A percentile compares a stretch with the other conserved stretches of the same genome.
These are phyloP conservation scores for Letharia columbiana DNA, from an alignment of 495 filamentous ascomycete genomes.

Conservation along the genomic window DNA sequence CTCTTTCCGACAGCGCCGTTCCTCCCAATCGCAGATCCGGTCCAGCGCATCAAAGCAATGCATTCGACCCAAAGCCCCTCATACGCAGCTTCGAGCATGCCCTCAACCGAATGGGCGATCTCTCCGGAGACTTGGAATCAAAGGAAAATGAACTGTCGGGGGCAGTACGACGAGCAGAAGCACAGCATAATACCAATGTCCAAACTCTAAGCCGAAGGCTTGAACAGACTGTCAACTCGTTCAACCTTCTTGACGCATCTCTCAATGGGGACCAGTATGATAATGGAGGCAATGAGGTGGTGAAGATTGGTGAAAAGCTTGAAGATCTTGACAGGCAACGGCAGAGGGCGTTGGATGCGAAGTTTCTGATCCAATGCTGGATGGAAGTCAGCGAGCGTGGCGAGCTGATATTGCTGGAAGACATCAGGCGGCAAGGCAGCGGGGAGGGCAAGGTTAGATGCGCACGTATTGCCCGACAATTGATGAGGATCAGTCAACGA, in stretches of 20 bases:
- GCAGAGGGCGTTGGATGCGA: constrained; percentile 81
- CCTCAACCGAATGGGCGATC: constrained; percentile 62
- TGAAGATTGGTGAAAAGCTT: constrained; percentile 88
- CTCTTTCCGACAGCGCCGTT: constrained; percentile 75
- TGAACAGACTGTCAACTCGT: constrained; percentile 80
- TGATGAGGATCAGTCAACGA: constrained; percentile 79
- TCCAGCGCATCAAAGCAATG: constrained; percentile 45
- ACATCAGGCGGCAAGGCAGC: constrained; percentile 66
- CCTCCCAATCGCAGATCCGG: constrained; percentile 67
- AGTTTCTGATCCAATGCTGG: constrained; percentile 94
- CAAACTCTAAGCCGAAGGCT: constrained; percentile 78
- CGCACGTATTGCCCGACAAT: constrained; percentile 79
- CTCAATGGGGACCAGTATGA: constrained; percentile 55
- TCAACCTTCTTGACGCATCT: constrained; percentile 77
- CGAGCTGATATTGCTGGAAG: constrained; percentile 69
- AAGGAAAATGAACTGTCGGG: constrained; percentile 84
- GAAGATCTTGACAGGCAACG: constrained; percentile 92
- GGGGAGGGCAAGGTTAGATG: constrained; percentile 82
- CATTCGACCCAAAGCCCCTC: constrained; percentile 95
- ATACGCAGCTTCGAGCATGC: constrained; percentile 93
- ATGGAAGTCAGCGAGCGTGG: constrained; percentile 81
- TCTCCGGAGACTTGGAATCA: constrained; percentile 78
- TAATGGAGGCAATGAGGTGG: constrained; percentile 68
- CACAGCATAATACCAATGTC: constrained; percentile 81
- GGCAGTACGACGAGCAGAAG: constrained; percentile 82